Evolutionary conservation across 495 filamentous ascomycete species (phyloP).

Genomic region (Parmelia sp.): DNA sequence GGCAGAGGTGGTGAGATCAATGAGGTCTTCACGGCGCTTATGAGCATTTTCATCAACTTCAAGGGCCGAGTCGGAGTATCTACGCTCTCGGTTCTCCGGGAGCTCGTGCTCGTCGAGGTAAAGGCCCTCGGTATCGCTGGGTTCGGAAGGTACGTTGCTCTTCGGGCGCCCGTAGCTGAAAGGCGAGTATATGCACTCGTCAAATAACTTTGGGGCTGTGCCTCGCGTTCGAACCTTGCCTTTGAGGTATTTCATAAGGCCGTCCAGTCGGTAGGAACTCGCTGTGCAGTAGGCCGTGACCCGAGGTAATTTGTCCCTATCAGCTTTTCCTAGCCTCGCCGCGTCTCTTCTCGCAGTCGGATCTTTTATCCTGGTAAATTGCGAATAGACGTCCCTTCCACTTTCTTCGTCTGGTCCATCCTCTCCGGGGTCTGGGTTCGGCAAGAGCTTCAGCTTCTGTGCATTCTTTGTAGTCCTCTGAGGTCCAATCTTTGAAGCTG

Average conservation of each 20-base stretch:
- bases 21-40: slow-evolving; percentile 46
- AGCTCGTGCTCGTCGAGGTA: slow-evolving; percentile 16
- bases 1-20: slow-evolving; percentile 42
- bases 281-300: slow-evolving; percentile 97
- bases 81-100: slow-evolving; percentile 47
- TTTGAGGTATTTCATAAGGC: slow-evolving; percentile 82
- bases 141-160: slow-evolving; percentile 30
- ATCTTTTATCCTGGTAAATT: slow-evolving; percentile 93
- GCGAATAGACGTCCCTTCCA: slow-evolving; percentile 91
- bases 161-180: slow-evolving; percentile 59
- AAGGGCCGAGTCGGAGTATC: slow-evolving; percentile 58
- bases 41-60: slow-evolving; percentile 50
- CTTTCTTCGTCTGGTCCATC: slow-evolving; percentile 77
- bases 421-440: slow-evolving; percentile 77
- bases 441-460: slow-evolving; percentile 91
- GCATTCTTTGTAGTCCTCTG: slow-evolving; percentile 91
- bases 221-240: slow-evolving; percentile 66
- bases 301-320: slow-evolving; percentile 75
- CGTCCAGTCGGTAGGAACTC: slow-evolving; percentile 80
- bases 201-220: slow-evolving; percentile 80
- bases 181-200: slow-evolving; percentile 94
- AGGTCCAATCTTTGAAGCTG: slow-evolving; percentile 77
- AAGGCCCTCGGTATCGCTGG: slow-evolving; percentile 25
- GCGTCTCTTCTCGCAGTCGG: slow-evolving; percentile 89
- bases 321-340: slow-evolving; percentile 85